Base-by-base conservation (phyloP, 1,284 basidiomycete genomes). In the Schizophyllum commune region DNA sequence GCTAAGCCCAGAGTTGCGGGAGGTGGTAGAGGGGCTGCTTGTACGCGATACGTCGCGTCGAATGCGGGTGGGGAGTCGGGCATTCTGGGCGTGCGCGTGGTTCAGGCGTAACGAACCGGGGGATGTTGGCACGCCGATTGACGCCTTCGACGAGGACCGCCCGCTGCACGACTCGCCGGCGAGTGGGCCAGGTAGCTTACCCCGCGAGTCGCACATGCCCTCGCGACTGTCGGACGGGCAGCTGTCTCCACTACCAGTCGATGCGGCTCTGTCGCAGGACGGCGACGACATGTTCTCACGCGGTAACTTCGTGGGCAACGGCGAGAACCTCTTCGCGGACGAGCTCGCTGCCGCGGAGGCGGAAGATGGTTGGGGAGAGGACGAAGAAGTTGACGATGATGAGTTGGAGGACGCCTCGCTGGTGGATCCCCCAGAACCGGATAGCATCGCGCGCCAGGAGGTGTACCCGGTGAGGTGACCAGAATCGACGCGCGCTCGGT, bases 31-130 rank as follows among this genome's bases (percentile, higher is more conserved):
- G 5, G 74, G 77, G 39, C 68, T 95, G 55, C 74, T 95, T 32
- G 85, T 88, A 13, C 76, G 91, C 17, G 86, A 92, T 71, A 85
- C 89, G 51, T 75, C 69, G 65, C 82, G 83, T 63, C 75, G 91
- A 82, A 86, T 67, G 76, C 74, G 60, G 15, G 27, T 55, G 91
- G 89, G 88, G 84, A 91, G 74, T 63, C 68, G 32, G 71, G 68
- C 21, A 62, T 60, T 22, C 61, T 13, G 61, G 61, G 34, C 62
- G 56, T 21, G 61, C 21, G 62, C 51, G 51, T 51, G 64, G 21
- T 57, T 60, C 56, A 64, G 62, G 22, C 22, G 55, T 15, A 11
- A 52, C 52, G 32, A 55, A 58, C 32, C 32, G 58, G 20, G 57
- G 58, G 9, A 20, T n/a, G 21, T 52, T 3, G 39, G 39, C 17